Base-by-base conservation (phyloP, 2,329 filamentous ascomycete species). In the Byssothecium circinans region DNA sequence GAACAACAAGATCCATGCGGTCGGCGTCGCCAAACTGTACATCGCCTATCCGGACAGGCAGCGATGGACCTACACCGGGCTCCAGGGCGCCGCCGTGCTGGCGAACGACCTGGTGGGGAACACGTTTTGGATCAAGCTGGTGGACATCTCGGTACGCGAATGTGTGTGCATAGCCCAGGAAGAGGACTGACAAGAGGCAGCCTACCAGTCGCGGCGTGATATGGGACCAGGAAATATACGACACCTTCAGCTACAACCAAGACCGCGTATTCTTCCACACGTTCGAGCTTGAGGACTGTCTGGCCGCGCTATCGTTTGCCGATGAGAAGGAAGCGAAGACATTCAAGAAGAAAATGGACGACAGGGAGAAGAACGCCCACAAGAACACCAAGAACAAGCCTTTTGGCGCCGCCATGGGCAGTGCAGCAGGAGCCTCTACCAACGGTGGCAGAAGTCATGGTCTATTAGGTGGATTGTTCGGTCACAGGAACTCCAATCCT, bases 321-420 rank as follows among this genome's bases (percentile, higher is more conserved):
- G 94, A 97, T 71, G 94, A 97, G 77, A 97, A 96, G 74, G 94
- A 99, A 75, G 94, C 94, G 27, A 95, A 89, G 74, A 88, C 89
- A 49, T 97, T 99, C 75, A 86, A 91, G 73, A 96, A 96, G 81
- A 97, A 96, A 78, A 89, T 99, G 82, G 87, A 94, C 61, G 91
- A 96, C 67, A 82, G 91, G 56, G 91, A 97, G 75, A 96, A 95
- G 81, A 91, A 92, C 74, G 92, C 91, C 33, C 92, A 87, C 75
- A 95, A 95, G 75, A 85, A 86, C 53, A 96, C 91, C 2, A 85
- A 79, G 69, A 80, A 84, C 53, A 92, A 88, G 27, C 86, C 88
- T 0, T 96, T 95, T 61, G 74, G 76, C 6, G 75, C 75, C 2
- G 50, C 61, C 12, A 52, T 60, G 14, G 61, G 62, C 20, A 61